Evolutionary conservation across 2,329 filamentous ascomycete genomes (phyloP).

Genomic region (Aspergillus phoenicis): DNA sequence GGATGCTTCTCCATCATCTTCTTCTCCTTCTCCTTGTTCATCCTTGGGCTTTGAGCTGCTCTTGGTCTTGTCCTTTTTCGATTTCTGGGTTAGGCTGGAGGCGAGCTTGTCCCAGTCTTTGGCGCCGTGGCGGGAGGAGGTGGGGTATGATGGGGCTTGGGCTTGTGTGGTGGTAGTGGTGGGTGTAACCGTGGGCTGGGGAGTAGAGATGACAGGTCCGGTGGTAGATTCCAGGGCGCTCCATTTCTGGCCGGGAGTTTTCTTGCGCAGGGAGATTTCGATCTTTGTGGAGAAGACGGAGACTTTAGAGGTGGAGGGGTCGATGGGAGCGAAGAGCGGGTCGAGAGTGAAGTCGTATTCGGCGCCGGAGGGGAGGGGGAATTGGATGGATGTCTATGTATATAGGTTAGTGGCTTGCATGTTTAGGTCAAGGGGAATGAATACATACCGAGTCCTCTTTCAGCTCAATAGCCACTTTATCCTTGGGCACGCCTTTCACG

Average conservation of each 20-base stretch:
- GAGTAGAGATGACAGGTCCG: slow-evolving; percentile 25
- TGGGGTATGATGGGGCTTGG: slow-evolving; percentile 70
- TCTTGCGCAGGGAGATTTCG: slow-evolving; percentile 73
- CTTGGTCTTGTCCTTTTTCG: slow-evolving; percentile 32
- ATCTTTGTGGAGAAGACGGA: slow-evolving; percentile 76
- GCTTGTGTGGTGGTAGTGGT: slow-evolving; percentile 13
- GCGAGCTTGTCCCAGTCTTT: slow-evolving; percentile 91
- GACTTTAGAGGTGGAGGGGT: slow-evolving; percentile 61
- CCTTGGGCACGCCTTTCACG: slow-evolving; percentile 64
- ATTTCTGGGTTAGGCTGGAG: slow-evolving; percentile 49
- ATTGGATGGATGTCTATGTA: slow-evolving; percentile 57
- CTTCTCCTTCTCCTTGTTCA: slow-evolving; percentile 31
- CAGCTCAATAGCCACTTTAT: slow-evolving; percentile 57
- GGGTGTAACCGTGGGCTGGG: slow-evolving; percentile 21
- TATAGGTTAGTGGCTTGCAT: slow-evolving; percentile 7
- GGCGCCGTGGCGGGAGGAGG: slow-evolving; percentile 77
- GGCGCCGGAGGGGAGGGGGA: slow-evolving; percentile 56
- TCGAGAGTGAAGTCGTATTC: slow-evolving; percentile 65
- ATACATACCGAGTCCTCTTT: slow-evolving; percentile 49
- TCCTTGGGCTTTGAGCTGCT: slow-evolving; percentile 29
- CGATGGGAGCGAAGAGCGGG: slow-evolving; percentile 68
- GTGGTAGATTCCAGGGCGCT: slow-evolving; percentile 55
- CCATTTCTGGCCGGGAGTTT: slow-evolving; percentile 69
- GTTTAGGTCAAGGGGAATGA: slow-evolving; percentile 14
- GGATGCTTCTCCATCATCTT: slow-evolving; percentile 52